Percentiles rank a stretch among this genome's conserved stretches.
These are phyloP conservation scores for Acanthamoeba healyi DNA, from an alignment of 208 protist species.

Conservation along the genomic window DNA sequence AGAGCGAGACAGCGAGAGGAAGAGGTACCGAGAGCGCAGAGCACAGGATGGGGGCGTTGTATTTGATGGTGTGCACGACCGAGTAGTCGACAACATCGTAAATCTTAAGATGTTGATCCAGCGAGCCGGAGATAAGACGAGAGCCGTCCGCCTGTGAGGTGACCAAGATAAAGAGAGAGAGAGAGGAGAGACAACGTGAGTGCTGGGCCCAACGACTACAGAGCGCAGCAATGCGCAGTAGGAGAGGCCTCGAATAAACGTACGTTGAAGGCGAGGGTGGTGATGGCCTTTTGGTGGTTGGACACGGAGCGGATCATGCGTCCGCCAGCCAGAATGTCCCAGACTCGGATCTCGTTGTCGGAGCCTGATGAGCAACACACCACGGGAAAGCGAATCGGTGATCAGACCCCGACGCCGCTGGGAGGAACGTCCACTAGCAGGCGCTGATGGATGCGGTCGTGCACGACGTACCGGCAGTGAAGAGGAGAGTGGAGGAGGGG, in stretches of 20 bases:
- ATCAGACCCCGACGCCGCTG: too few relatives aligned
- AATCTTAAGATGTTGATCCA: conserved; percentile 86
- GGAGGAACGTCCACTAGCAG: too few relatives aligned
- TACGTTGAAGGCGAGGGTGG: conserved; percentile 77
- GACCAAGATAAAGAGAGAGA: neutral
- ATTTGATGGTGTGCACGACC: conserved; percentile 84
- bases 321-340: conserved; percentile 82
- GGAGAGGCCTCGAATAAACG: neutral
- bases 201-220: neutral
- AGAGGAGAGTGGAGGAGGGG: conserved; percentile 73
- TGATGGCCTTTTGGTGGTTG: conserved; percentile 86
- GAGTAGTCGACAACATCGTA: conserved; percentile 81
- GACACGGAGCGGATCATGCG: conserved; percentile 75
- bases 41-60: conserved; percentile 80
- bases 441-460: neutral
- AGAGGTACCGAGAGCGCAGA: conserved; percentile 78
- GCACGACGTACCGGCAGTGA: conserved; percentile 50
- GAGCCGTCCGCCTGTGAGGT: neutral
- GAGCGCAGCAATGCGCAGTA: neutral
- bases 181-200: neutral
- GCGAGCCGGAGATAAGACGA: conserved; percentile 79
- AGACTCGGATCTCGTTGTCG: conserved; percentile 78
- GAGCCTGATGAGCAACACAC: neutral
- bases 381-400: neutral
- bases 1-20: neutral